These are phyloP conservation scores for Candida tunisiensis DNA, from an alignment of 1,139 yeast genomes.

Conservation along the genomic window DNA sequence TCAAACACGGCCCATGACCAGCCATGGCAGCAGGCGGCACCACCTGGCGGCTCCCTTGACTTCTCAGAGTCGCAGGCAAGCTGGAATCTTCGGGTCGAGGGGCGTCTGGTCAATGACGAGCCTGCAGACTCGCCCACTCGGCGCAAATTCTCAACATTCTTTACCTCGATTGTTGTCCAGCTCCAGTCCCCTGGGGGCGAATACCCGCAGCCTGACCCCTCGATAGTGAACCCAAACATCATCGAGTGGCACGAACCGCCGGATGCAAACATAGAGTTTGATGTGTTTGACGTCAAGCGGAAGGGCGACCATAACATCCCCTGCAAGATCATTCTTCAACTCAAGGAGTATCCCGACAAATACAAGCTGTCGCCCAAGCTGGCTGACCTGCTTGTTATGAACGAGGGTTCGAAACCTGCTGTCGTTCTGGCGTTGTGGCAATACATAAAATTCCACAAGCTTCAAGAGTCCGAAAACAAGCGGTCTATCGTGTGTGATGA, in stretches of 20 bases:
- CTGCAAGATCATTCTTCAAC: slow-evolving; percentile 62
- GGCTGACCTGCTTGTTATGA: slow-evolving; percentile 53
- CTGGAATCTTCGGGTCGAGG: slow-evolving; percentile 87
- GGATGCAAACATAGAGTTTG: slow-evolving; percentile 34
- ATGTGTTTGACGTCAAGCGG: slow-evolving; percentile 79
- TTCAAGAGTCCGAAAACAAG: slow-evolving; percentile 39
- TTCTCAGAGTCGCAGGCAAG: slow-evolving; percentile 19
- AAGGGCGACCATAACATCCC: slow-evolving; percentile 51
- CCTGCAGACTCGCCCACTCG: slow-evolving; percentile 23
- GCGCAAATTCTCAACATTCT: slow-evolving; percentile 58
- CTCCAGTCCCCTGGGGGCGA: slow-evolving; percentile 25
- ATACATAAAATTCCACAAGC: slow-evolving; percentile 60
- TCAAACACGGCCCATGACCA: slow-evolving; percentile 77
- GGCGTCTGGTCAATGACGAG: slow-evolving; percentile 42
- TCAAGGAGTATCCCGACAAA: slow-evolving; percentile 53
- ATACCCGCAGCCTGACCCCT: slow-evolving; percentile 15
- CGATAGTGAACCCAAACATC: slow-evolving; percentile 20
- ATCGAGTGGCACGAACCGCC: slow-evolving; percentile 53
- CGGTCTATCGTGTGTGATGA: slow-evolving; percentile 53
- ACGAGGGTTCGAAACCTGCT: slow-evolving; percentile 74
- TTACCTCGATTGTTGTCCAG: slow-evolving; percentile 76
- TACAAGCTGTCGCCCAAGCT: slow-evolving; percentile 49
- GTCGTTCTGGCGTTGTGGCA: slow-evolving; percentile 79
- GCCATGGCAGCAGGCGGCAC: slow-evolving; percentile 55
- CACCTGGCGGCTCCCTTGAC: slow-evolving; percentile 19